Base-by-base conservation (phyloP, 495 filamentous ascomycete genomes). In the Articulospora tetracladia region DNA sequence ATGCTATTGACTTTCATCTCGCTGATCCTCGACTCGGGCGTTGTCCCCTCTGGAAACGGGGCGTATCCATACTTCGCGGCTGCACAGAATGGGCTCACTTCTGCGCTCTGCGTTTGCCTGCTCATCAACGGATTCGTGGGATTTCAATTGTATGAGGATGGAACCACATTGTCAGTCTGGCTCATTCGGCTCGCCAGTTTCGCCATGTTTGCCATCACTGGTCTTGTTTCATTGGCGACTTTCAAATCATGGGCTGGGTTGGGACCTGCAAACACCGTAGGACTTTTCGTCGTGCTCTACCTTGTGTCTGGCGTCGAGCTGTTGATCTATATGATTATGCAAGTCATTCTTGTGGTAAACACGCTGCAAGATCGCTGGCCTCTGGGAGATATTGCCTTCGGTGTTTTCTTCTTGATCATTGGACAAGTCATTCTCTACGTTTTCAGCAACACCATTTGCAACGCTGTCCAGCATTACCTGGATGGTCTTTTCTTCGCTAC, bases 121-220 rank as follows among this genome's bases (percentile, higher is more conserved):
- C 76, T 98, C 57, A 89, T 99, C 79, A 98, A 98, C 72, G 94
- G 95, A 27, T 99, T 99, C 70, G 93, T 99, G 41, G 94, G 94
- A 34, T 99, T 98, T 76, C 95, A 98, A 74, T 82, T 99, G 4
- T 99, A 98, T 72, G 94, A 99, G 73, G 94, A 99, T 71, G 94
- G 94, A n/a, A 99, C 94, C 1, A 86, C 87, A 8, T 80, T 97
- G 34, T 97, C 93, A 0, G 85, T 99, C 27, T 99, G 93, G 94
- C 84, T 97, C 58, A 79, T 99, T 53, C 86, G 95, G 28, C 66
- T 89, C 12, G 85, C 80, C 58, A 94, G 90, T 2, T 74, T 86
- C 1, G 83, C 76, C 53, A 94, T 95, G 79, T 98, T 97, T 74
- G 73, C 89, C 58, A 83, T 99, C 69, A 89, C 90, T 34, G 91